Base-by-base conservation (phyloP, 1,284 basidiomycete species). In the Taiwanofungus camphoratus region DNA sequence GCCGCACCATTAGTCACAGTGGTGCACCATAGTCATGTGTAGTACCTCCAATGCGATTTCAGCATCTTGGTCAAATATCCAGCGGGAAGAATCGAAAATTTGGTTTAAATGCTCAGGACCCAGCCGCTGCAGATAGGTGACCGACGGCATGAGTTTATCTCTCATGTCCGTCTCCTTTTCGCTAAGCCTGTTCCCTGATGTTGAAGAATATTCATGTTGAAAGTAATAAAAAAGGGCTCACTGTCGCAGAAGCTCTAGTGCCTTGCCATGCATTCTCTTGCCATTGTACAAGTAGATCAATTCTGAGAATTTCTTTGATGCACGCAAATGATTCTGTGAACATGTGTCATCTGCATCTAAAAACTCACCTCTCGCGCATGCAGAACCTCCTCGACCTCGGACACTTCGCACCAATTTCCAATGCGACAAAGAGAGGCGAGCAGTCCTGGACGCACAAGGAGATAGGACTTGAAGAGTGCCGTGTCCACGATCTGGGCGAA, bases 361-460 rank as follows among this genome's bases (percentile, higher is more conserved):
- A 19, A 18, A 55, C 74, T 42, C 50, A 92, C 92, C 76, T 88
- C 84, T 23, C 87, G 77, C 26, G 81, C 80, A 51, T 80, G 76
- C 33, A 99, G 66, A 45, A 93, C 78, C 58, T 88, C 89, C 61
- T 98, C 93, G 0, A 99, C 92, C 59, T 98, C 92, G 1, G 83
- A 82, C 0, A 98, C 92, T 58, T 98, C 92, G 64, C 94, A 98
- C 92, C 93, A 99, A 63, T 98, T 98, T 16, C 90, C 81, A 30
- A 95, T 73, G 29, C 96, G 77, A 64, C 95, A 98, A 33, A 99
- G 64, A 19, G 91, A 81, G 0, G 91, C 92, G 4, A 99, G 70
- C 46, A 99, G 68, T 7, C 77, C 80, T 0, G 95, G 93, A 44
- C 88, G 75, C 22, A 87, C 86, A 27, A 88, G 73, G 16, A 99